These are phyloP conservation scores for Diaporthe ampelina DNA, from an alignment of 2,329 filamentous ascomycete species.

Conservation along the genomic window DNA sequence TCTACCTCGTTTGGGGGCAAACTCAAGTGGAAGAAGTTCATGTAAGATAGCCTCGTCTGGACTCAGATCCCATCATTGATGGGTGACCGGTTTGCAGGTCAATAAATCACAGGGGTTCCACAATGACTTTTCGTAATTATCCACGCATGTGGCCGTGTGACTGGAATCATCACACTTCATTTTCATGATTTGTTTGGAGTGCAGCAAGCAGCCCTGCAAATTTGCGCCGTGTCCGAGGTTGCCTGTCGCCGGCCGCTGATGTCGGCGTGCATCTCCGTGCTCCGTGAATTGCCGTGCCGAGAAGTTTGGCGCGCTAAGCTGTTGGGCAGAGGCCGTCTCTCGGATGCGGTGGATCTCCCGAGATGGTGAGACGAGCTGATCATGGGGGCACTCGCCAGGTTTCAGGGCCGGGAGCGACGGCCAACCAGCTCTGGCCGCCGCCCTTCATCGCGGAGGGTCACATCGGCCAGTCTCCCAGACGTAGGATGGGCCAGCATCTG, in stretches of 20 bases:
- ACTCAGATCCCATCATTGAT: too few species aligned
- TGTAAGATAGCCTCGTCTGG: too few species aligned
- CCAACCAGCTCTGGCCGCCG: background rate
- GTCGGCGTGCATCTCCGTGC: background rate
- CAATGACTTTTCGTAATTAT: too few species aligned
- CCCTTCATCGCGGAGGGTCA: background rate
- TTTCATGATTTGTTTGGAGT: background rate
- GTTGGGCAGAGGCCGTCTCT: background rate
- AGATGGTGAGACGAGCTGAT: background rate
- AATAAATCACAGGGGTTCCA: too few species aligned
- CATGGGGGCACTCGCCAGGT: slow-evolving; percentile 17
- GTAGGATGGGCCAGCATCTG: background rate
- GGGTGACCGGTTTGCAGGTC: too few species aligned
- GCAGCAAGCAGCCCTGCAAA: background rate
- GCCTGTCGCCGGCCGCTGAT: background rate
- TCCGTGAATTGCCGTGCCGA: slow-evolving; percentile 19
- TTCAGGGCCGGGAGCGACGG: slow-evolving; percentile 20
- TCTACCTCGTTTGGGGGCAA: too few species aligned
- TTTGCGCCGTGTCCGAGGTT: background rate
- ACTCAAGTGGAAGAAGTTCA: too few species aligned
- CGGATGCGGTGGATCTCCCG: slow-evolving; percentile 22
- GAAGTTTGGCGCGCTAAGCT: background rate
- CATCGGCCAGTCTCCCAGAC: background rate
- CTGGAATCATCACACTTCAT: background rate
- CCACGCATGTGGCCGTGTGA: too few species aligned